These are phyloP conservation scores for Echinochloa phyllopogon DNA, from an alignment of 176 grass and related monocot genomes.

Conservation along the genomic window DNA sequence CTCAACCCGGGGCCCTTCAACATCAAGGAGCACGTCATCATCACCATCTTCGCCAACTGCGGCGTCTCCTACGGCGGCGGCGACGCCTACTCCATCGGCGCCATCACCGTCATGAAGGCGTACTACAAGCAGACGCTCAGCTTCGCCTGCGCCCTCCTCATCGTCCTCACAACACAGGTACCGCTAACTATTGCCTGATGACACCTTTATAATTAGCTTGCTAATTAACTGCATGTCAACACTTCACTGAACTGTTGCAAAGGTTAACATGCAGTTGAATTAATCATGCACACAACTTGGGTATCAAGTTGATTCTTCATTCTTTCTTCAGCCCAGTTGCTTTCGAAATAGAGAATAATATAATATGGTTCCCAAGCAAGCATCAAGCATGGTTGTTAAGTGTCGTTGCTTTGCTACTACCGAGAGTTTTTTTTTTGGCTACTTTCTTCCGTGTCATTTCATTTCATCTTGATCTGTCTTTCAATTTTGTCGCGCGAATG, in stretches of 20 bases:
- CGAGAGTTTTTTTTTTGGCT: not conserved
- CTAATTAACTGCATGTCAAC: not conserved
- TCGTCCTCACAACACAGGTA: slow-evolving; percentile 92
- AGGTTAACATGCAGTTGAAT: not conserved
- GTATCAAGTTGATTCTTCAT: not conserved
- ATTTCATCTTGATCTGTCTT: not conserved
- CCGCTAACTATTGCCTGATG: not conserved
- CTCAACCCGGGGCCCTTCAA: slow-evolving; percentile 94
- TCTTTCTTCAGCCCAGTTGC: not conserved
- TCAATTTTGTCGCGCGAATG: not conserved
- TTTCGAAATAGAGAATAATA: not conserved
- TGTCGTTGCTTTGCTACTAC: not conserved
- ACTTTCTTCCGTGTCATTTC: not conserved
- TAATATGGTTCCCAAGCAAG: not conserved
- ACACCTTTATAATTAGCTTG: not conserved
- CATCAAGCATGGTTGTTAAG: not conserved
- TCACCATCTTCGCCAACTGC: slow-evolving; percentile 95
- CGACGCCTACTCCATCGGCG: slow-evolving; percentile 94
- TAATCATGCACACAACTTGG: not conserved
- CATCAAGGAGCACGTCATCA: slow-evolving; percentile 96
- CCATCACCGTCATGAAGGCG: slow-evolving; percentile 96
- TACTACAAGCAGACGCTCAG: slow-evolving; percentile 92
- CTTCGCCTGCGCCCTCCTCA: slow-evolving; percentile 82
- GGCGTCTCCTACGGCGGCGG: slow-evolving; percentile 90
- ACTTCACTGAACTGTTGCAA: not conserved